phyloP scores from a whole-genome alignment of 2,329 filamentous ascomycete species.

The Talaromyces marneffei region DNA sequence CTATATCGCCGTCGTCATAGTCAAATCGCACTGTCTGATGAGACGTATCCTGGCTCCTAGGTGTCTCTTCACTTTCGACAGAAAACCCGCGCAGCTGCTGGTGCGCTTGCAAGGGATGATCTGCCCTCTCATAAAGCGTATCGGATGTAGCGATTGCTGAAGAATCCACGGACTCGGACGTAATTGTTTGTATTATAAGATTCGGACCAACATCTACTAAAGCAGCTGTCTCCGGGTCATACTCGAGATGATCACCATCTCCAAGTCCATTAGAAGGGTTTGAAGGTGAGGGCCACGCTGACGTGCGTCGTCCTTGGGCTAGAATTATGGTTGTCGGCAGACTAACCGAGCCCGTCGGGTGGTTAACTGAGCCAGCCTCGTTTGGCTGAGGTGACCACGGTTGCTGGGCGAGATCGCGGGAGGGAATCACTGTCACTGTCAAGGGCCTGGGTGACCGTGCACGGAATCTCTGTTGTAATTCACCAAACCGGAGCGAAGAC shows the following conservation, averaged over 20 bases:
- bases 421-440: conserved; percentile 57
- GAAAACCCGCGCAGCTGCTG: not conserved
- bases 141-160: conserved; percentile 1
- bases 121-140: not conserved
- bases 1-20: conserved; percentile 7
- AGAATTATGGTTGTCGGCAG: conserved; percentile 55
- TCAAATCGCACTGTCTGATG: not conserved
- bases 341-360: conserved; percentile 9
- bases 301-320: conserved; percentile 49
- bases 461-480: conserved; percentile 16
- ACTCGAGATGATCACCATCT: conserved; percentile 28
- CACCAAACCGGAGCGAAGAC: conserved; percentile 2
- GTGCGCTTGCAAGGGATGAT: not conserved
- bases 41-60: not conserved
- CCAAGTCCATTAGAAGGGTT: conserved; percentile 16
- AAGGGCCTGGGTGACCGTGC: conserved; percentile 35
- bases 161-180: not conserved
- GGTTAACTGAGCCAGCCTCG: not conserved
- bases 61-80: not conserved
- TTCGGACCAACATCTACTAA: conserved; percentile 27
- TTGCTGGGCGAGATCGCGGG: conserved; percentile 49
- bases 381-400: conserved; percentile 48
- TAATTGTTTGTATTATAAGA: conserved; percentile 8
- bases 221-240: conserved; percentile 36
- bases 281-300: conserved; percentile 47